A percentile compares a stretch with the other conserved stretches of the same genome.
These are phyloP conservation scores for Acacia pycnantha DNA, from an alignment of 331 rosid genomes.

Conservation along the genomic window DNA sequence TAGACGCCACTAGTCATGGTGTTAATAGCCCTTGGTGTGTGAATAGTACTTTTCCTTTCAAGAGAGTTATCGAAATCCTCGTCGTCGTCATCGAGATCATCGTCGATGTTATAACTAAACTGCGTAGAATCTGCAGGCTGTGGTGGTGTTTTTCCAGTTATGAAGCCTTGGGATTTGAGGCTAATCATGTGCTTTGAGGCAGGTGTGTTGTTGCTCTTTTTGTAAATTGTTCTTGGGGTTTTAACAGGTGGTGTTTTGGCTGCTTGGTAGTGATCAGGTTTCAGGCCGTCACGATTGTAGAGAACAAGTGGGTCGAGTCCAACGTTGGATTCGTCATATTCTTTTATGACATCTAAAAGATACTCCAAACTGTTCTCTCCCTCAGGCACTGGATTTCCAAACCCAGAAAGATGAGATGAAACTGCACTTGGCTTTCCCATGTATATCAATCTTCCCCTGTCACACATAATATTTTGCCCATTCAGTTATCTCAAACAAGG, in stretches of 20 bases:
- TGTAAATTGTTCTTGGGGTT: conserved; percentile 45
- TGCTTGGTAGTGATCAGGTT: conserved; percentile 45
- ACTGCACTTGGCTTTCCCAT: conserved; percentile 68
- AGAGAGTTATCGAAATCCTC: conserved; percentile 72
- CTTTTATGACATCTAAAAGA: conserved; percentile 82
- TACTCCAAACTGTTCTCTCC: conserved; percentile 75
- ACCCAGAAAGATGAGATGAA: conserved; percentile 55
- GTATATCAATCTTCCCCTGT: conserved; percentile 78
- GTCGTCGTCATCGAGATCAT: conserved; percentile 31
- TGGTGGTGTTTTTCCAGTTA: conserved; percentile 35
- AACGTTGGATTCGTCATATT: conserved; percentile 76
- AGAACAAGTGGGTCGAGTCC: conserved; percentile 80
- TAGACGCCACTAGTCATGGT: conserved; percentile 42
- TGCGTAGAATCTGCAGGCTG: conserved; percentile 38
- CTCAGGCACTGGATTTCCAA: conserved; percentile 85
- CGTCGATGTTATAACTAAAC: conserved; percentile 24
- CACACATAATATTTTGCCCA: not conserved
- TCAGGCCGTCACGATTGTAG: conserved; percentile 65
- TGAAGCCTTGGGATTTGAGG: conserved; percentile 60
- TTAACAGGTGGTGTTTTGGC: conserved; percentile 52
- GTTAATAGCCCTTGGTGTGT: conserved; percentile 39
- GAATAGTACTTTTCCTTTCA: conserved; percentile 48
- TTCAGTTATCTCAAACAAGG: not conserved
- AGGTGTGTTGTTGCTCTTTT: conserved; percentile 24
- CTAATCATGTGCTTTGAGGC: conserved; percentile 57